These are phyloP conservation scores for Lichina pygmaea DNA, from an alignment of 495 filamentous ascomycete species.

Conservation along the genomic window DNA sequence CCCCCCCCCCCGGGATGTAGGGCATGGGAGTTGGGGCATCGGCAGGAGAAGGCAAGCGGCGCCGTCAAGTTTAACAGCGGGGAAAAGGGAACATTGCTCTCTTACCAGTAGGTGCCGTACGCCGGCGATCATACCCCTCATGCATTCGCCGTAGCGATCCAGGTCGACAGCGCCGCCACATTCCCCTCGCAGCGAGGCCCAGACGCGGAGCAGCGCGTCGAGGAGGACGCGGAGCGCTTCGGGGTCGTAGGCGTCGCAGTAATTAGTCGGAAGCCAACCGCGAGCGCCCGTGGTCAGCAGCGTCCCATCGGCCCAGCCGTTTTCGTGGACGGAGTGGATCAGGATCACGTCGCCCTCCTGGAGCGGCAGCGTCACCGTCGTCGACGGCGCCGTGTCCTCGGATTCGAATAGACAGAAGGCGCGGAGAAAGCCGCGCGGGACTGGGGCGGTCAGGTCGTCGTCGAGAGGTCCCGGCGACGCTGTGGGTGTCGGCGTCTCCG, in stretches of 20 bases:
- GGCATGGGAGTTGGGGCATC: no score
- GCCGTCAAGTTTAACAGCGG: not conserved
- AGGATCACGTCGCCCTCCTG: constrained; percentile 79
- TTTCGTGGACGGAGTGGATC: constrained; percentile 90
- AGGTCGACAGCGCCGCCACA: constrained; percentile 40
- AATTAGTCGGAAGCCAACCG: constrained; percentile 96
- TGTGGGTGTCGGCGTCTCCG: not conserved
- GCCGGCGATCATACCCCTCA: constrained; percentile 77
- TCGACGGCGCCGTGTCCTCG: constrained; percentile 34
- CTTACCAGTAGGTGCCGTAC: constrained; percentile 73
- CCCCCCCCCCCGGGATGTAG: no score
- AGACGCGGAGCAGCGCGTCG: constrained; percentile 69
- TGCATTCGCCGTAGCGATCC: constrained; percentile 40
- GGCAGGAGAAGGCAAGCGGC: no score
- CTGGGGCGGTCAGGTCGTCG: constrained; percentile 1
- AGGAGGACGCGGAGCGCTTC: constrained; percentile 62
- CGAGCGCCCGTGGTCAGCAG: constrained; percentile 62
- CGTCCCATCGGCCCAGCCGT: constrained; percentile 99
- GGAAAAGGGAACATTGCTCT: constrained; percentile 1
- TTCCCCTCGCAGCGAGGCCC: constrained; percentile 60
- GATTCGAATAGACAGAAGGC: constrained; percentile 92
- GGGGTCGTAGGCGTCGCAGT: constrained; percentile 84
- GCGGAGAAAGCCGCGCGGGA: constrained; percentile 56
- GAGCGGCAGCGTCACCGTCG: constrained; percentile 68
- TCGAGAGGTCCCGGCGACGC: not conserved